These are phyloP conservation scores for Gossypium davidsonii DNA, from an alignment of 441 rosid species.

Conservation along the genomic window DNA sequence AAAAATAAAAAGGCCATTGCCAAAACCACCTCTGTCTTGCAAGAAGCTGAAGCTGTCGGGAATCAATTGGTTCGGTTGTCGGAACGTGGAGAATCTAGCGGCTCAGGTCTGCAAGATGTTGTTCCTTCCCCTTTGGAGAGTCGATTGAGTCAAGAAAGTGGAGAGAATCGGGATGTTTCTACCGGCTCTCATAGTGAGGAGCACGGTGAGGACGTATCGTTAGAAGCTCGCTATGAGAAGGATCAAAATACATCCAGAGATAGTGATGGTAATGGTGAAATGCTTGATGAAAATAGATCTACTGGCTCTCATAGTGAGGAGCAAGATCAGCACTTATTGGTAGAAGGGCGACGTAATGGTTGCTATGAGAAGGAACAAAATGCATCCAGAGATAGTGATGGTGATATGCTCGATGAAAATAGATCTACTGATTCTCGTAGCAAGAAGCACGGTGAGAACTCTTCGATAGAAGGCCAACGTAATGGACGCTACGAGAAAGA, in stretches of 20 bases:
- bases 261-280: not conserved
- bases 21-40: conserved; percentile 22
- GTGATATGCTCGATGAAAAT: not conserved
- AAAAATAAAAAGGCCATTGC: conserved; percentile 35
- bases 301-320: conserved; percentile 15
- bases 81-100: conserved; percentile 29
- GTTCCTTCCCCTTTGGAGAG: conserved; percentile 24
- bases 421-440: conserved; percentile 22
- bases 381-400: conserved; percentile 9
- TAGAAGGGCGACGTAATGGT: conserved; percentile 6
- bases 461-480: conserved; percentile 16
- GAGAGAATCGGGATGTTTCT: conserved; percentile 18
- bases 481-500: not conserved
- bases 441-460: conserved; percentile 15
- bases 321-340: conserved; percentile 21
- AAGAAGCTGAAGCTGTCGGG: conserved; percentile 25
- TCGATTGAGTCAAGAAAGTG: conserved; percentile 21
- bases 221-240: conserved; percentile 8
- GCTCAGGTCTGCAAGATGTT: conserved; percentile 24
- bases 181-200: conserved; percentile 27
- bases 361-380: conserved; percentile 4
- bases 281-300: conserved; percentile 9
- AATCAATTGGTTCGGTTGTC: conserved; percentile 21
- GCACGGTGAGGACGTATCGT: conserved; percentile 18
- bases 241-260: not conserved